Conservation (phyloP, 345 rosid species). For the Abelmoschus esculentus region DNA sequence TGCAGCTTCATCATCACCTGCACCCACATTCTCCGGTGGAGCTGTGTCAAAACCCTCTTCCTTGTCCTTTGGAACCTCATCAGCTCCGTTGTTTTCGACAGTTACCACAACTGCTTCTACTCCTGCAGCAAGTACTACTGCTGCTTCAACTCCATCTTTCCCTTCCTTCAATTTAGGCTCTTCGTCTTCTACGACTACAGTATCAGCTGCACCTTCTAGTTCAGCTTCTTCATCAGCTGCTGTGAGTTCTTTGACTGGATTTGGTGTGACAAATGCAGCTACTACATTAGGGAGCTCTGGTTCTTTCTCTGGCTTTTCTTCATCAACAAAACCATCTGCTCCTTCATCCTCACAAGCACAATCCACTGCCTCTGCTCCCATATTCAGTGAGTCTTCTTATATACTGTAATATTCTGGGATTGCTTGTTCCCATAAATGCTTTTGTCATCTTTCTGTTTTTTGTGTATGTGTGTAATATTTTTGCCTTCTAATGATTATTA, state of each 20-base stretch:
- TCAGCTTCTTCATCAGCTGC: constrained; percentile 16
- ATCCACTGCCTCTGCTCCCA: constrained; percentile 31
- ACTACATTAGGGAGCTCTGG: constrained; percentile 26
- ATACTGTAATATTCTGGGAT: not conserved
- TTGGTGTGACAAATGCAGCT: constrained; percentile 40
- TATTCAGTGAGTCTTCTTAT: constrained; percentile 46
- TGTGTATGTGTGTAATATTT: not conserved
- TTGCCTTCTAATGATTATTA: not conserved
- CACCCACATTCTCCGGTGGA: constrained; percentile 27
- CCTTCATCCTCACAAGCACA: constrained; percentile 50
- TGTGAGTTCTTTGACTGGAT: constrained; percentile 43
- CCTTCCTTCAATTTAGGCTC: too few species aligned
- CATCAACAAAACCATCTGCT: constrained; percentile 37
- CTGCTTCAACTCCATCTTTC: constrained; percentile 24
- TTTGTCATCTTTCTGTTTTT: too few species aligned
- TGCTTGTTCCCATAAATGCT: too few species aligned
- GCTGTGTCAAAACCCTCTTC: constrained; percentile 28
- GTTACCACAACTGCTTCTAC: constrained; percentile 41
- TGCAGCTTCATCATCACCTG: constrained; percentile 25
- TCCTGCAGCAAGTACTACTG: constrained; percentile 25
- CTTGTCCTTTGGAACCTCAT: constrained; percentile 23
- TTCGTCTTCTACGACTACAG: constrained; percentile 23
- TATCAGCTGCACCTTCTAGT: constrained; percentile 20
- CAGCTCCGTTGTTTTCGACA: constrained; percentile 43
- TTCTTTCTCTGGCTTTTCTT: constrained; percentile 42